These are phyloP conservation scores for Penicillium aurantiogriseum DNA, from an alignment of 2,329 filamentous ascomycete genomes.

Conservation along the genomic window DNA sequence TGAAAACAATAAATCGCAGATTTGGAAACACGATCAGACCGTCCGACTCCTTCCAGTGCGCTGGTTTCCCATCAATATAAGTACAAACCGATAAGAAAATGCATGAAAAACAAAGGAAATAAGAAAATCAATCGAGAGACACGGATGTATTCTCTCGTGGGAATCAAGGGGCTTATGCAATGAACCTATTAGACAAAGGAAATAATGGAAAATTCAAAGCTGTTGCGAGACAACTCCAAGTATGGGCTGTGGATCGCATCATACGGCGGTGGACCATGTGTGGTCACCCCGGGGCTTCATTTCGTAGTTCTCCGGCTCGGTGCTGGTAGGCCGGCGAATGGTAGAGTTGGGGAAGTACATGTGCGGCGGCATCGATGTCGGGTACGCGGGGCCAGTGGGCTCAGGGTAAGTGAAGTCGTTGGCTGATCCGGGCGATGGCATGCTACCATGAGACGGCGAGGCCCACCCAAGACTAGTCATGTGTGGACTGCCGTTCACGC, in stretches of 20 bases:
- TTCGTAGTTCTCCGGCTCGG: slow-evolving; percentile 68
- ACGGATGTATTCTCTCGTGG: slow-evolving; percentile 16
- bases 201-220: slow-evolving; percentile 11
- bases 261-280: slow-evolving; percentile 40
- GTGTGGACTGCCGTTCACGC: slow-evolving; percentile 81
- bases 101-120: slow-evolving; percentile 14
- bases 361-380: slow-evolving; percentile 51
- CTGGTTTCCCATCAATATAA: slow-evolving; percentile 14
- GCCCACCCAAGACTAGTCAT: slow-evolving; percentile 81
- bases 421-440: slow-evolving; percentile 65
- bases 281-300: slow-evolving; percentile 52
- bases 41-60: slow-evolving; percentile 12
- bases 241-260: slow-evolving; percentile 10
- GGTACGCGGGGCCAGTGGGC: slow-evolving; percentile 55
- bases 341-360: slow-evolving; percentile 71
- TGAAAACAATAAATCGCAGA: slow-evolving; percentile 11
- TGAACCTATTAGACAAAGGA: slow-evolving; percentile 23
- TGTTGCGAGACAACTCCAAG: neutral
- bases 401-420: slow-evolving; percentile 86
- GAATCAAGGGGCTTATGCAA: slow-evolving; percentile 28
- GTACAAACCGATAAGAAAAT: slow-evolving; percentile 14
- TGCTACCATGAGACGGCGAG: slow-evolving; percentile 72
- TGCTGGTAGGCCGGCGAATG: slow-evolving; percentile 71
- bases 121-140: slow-evolving; percentile 17
- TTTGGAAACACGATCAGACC: slow-evolving; percentile 14